These are phyloP conservation scores for Dictyostelium purpureum DNA, from an alignment of 78 protist species.

Conservation along the genomic window DNA sequence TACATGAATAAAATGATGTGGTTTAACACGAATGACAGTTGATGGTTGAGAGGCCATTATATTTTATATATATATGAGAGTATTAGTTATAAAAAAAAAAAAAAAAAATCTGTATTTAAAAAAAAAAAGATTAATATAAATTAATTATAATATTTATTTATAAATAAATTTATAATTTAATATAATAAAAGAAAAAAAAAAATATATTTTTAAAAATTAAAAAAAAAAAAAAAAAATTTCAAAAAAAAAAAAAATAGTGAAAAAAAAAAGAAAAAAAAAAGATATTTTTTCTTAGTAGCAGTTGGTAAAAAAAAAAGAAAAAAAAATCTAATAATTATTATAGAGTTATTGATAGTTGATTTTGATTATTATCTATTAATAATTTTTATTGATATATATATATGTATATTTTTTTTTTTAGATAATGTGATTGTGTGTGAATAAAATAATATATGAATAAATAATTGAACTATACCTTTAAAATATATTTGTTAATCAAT, in stretches of 20 bases:
- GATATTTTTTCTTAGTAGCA: neutral
- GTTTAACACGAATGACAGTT: slow-evolving; percentile 85
- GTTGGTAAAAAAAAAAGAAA: too few relatives aligned
- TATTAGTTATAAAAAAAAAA: neutral
- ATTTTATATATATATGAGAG: slow-evolving; percentile 24
- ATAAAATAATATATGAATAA: too few relatives aligned
- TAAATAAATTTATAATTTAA: neutral
- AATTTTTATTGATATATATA: too few relatives aligned
- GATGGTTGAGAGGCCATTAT: neutral
- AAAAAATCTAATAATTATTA: too few relatives aligned
- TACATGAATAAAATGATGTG: slow-evolving; percentile 84
- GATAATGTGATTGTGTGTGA: too few relatives aligned
- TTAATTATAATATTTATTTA: too few relatives aligned
- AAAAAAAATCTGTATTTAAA: neutral
- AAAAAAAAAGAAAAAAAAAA: neutral
- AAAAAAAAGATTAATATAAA: slow-evolving; percentile 8
- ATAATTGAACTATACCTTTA: too few relatives aligned
- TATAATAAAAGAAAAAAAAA: neutral
- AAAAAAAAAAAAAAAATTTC: neutral
- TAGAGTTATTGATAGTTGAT: too few relatives aligned
- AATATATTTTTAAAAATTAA: neutral
- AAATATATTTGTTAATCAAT: too few relatives aligned
- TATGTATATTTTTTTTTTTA: too few relatives aligned
- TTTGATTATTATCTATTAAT: too few relatives aligned
- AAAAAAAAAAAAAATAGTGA: neutral